phyloP scores from a whole-genome alignment of 1,284 basidiomycete species.

The Ganoderma lingzhi region DNA sequence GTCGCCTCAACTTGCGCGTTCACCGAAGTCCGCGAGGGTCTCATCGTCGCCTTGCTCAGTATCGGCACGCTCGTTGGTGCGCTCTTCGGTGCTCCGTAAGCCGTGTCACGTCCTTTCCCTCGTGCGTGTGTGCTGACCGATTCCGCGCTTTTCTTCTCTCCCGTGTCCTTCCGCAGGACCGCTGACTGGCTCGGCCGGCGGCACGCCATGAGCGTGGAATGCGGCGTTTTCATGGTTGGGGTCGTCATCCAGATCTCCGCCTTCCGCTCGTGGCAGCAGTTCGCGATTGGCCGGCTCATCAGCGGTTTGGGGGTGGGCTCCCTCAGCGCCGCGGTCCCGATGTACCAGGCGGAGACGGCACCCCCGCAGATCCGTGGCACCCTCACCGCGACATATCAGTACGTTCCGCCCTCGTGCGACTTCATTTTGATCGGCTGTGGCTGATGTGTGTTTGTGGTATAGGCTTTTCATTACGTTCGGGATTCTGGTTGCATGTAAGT shows the following conservation, averaged over 20 bases:
- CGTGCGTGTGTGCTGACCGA: neutral
- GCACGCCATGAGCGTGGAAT: slow-evolving; percentile 76
- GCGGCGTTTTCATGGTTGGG: slow-evolving; percentile 73
- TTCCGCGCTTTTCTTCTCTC: neutral
- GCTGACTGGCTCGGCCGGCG: slow-evolving; percentile 77
- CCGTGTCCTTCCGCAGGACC: slow-evolving; percentile 38
- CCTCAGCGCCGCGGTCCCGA: slow-evolving; percentile 79
- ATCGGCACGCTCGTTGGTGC: slow-evolving; percentile 72
- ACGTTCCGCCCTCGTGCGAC: slow-evolving; percentile 13
- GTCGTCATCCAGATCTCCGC: slow-evolving; percentile 69
- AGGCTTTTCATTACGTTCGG: slow-evolving; percentile 83
- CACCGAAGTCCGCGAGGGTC: slow-evolving; percentile 59
- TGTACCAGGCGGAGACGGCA: slow-evolving; percentile 81
- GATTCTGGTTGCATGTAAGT: slow-evolving; percentile 76
- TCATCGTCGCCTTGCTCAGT: slow-evolving; percentile 76
- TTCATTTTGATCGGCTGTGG: neutral
- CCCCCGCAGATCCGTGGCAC: slow-evolving; percentile 83
- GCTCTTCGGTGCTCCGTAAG: slow-evolving; percentile 69
- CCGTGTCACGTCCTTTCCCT: slow-evolving; percentile 19
- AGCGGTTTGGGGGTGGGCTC: slow-evolving; percentile 77
- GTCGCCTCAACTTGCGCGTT: slow-evolving; percentile 57
- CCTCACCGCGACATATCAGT: slow-evolving; percentile 53
- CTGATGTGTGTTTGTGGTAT: slow-evolving; percentile 35
- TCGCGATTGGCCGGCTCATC: slow-evolving; percentile 75
- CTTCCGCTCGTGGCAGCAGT: slow-evolving; percentile 62